A percentile compares a stretch with the other conserved stretches of the same genome.
Evolutionary conservation across 148 eudicot species (phyloP).

Genomic region (Silene uniflora): DNA sequence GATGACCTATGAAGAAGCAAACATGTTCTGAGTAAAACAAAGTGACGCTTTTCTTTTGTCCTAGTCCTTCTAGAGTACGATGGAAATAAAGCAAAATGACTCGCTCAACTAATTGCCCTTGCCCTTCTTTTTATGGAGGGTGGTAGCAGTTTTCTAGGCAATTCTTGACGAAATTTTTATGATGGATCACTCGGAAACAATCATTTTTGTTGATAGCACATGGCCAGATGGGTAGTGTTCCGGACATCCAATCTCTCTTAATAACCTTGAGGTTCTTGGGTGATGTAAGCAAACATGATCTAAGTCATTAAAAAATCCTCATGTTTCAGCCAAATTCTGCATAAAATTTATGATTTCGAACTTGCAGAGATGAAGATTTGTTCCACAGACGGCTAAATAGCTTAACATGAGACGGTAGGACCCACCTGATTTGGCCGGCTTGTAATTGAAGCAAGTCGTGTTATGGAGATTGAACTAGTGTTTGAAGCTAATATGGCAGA

Average conservation of each 20-base stretch:
- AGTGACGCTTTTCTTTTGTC: too few relatives aligned
- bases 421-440: conserved; percentile 65
- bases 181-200: not conserved
- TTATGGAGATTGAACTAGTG: conserved; percentile 85
- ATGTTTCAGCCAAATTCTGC: not conserved
- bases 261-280: too few relatives aligned
- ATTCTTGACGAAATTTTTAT: not conserved
- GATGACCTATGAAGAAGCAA: not conserved
- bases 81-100: too few relatives aligned
- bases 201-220: too few relatives aligned
- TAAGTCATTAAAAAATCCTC: not conserved
- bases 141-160: too few relatives aligned
- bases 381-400: not conserved
- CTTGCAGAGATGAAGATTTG: not conserved
- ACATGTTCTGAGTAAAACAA: not conserved
- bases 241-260: not conserved
- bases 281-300: too few relatives aligned
- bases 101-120: too few relatives aligned
- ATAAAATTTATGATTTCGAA: not conserved
- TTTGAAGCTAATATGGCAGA: conserved; percentile 86
- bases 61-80: too few relatives aligned
- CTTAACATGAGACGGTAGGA: not conserved
- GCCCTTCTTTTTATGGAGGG: too few relatives aligned
- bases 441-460: conserved; percentile 72
- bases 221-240: not conserved